Base-by-base conservation (phyloP, 2,329 filamentous ascomycete genomes). In the Ophiocordyceps camponoti-rufipedis region DNA sequence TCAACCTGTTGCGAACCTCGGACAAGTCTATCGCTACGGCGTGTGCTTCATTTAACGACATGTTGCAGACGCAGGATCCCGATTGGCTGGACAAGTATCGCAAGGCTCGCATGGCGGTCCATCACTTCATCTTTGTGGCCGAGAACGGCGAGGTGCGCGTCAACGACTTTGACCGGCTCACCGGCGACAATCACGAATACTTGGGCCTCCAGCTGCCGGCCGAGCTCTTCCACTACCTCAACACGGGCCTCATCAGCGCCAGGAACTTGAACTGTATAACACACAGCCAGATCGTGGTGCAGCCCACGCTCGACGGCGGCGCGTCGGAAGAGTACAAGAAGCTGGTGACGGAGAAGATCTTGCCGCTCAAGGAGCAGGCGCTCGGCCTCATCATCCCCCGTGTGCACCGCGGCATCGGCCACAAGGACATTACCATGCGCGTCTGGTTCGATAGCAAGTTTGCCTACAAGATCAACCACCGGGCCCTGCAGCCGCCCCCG, bases 151-250 rank as follows among this genome's bases (percentile, higher is more conserved):
- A 82, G 54, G 74, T 94, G 44, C 74, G 76, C 48, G 82, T 87
- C 14, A 71, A 85, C 54, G 80, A 88, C 53, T 74, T 71, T 46
- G 81, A 85, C 8, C 71, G 77, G 46, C 74, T 87, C 18, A 88
- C 91, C 2, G 74, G 74, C 42, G 88, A 96, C 58, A 80, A 91
- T 52, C 85, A 93, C 57, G 81, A 89, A 56, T 88, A 95, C 57
- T 76, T 95, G 49, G 87, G 87, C n/a, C 76, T 93, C 48, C 82
- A 88, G 48, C 70, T 98, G 5, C 87, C 91, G 0, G 79, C 87
- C 39, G 91, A 98, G 62, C 70, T 96, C 16, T 88, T 89, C 59
- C 83, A 86, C 61, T 96, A 96, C 60, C 71, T 95, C 44, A 87
- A 86, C 48, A 80, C 75, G 44, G 91, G 86, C 32, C 67, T 95